phyloP scores from a whole-genome alignment of 75 land plant species.

The Ceratopteris richardii region DNA sequence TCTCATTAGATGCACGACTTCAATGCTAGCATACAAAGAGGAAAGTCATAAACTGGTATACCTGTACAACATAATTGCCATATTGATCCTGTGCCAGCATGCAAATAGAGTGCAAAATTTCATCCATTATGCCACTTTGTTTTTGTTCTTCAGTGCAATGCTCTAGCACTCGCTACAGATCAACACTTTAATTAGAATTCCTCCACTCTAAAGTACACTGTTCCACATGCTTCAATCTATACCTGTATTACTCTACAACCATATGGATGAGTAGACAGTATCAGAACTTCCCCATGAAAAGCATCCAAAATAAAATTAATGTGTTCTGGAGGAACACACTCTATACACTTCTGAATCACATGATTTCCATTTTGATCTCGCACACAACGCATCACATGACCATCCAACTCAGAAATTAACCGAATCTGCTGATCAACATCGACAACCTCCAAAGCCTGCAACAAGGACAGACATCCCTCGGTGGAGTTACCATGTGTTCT shows the following conservation, averaged over 20 bases:
- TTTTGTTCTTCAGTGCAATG: conserved; percentile 50
- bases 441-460: conserved; percentile 88
- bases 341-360: conserved; percentile 98
- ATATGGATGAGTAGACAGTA: conserved; percentile 30
- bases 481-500: no score
- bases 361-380: conserved; percentile 98
- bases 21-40: no score
- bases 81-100: conserved; percentile 58
- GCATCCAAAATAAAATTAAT: conserved; percentile 37
- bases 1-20: no score
- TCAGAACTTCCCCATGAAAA: conserved; percentile 22
- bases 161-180: conserved; percentile 62
- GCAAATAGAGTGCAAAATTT: conserved; percentile 43
- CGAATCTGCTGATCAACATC: conserved; percentile 83
- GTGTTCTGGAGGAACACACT: conserved; percentile 75
- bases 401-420: conserved; percentile 84
- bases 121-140: conserved; percentile 57
- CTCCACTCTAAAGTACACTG: neutral
- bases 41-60: no score
- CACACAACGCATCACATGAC: conserved; percentile 87
- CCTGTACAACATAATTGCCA: conserved; percentile 58
- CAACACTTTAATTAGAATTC: neutral
- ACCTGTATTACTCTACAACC: conserved; percentile 42
- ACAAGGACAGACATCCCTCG: conserved; percentile 12
- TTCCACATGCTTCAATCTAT: neutral